Evolutionary conservation across 1,284 basidiomycete genomes (phyloP).

Genomic region (Rhodotorula sp.): DNA sequence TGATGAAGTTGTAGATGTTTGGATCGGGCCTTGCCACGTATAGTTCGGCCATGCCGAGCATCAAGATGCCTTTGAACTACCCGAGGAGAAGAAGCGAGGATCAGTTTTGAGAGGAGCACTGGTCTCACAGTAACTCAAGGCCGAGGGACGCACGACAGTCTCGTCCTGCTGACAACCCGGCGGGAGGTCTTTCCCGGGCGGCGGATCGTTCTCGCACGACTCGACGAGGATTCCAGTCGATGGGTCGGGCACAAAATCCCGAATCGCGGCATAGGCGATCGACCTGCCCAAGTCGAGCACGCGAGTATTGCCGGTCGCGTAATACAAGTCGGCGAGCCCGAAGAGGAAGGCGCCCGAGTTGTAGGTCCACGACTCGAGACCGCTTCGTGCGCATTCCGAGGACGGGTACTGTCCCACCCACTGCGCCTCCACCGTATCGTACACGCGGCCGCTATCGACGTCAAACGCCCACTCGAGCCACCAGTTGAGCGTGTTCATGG

Average conservation of each 20-base stretch:
- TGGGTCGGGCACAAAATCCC: constrained; percentile 22
- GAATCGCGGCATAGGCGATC: constrained; percentile 33
- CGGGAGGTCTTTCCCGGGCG: constrained; percentile 14
- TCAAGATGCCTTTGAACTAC: constrained; percentile 37
- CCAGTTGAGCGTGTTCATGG: constrained; percentile 38
- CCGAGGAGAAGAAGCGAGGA: neutral
- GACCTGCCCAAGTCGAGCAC: constrained; percentile 27
- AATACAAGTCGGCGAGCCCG: constrained; percentile 30
- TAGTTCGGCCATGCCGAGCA: constrained; percentile 30
- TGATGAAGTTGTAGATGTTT: constrained; percentile 40
- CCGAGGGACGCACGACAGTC: constrained; percentile 14
- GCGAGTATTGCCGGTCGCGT: constrained; percentile 24
- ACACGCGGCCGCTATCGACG: constrained; percentile 21
- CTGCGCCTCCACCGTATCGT: constrained; percentile 24
- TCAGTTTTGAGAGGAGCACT: neutral
- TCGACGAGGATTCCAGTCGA: constrained; percentile 26
- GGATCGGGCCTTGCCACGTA: constrained; percentile 31
- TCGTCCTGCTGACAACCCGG: constrained; percentile 36
- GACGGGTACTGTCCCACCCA: neutral
- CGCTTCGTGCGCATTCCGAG: constrained; percentile 3
- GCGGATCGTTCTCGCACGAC: constrained; percentile 29
- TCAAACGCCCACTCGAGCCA: constrained; percentile 37
- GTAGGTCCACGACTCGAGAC: constrained; percentile 33
- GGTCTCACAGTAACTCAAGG: no score
- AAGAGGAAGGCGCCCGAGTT: constrained; percentile 34